Evolutionary conservation across 2,329 filamentous ascomycete species (phyloP), one percentile per base, ranked within the genome.

Genomic region (Fusarium abutilonis): DNA sequence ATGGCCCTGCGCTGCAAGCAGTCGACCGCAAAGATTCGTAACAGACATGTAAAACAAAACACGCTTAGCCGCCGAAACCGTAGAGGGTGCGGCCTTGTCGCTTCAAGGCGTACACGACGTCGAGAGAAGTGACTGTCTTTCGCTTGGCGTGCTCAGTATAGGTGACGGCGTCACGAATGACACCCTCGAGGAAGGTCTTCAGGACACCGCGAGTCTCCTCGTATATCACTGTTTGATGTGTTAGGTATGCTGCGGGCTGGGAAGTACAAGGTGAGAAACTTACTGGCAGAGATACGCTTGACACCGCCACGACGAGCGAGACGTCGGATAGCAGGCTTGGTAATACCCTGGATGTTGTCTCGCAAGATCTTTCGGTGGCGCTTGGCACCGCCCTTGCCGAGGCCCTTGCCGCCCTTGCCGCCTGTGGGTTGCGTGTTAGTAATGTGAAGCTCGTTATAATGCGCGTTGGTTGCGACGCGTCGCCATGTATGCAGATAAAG

Each of bases 331-430:
- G 93, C 93, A 74, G 93, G 93, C 91, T 97, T 97, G 77, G 93
- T 97, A 78, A 97, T 97, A 83, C 93, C 93, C 86, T 97, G 93
- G 78, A 97, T 97, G 91, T 97, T 97, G 90, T 97, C 93, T 83
- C 93, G 93, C 80, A 97, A 87, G 86, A 97, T 97, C 91, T 97
- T 97, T 77, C 94, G 89, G 85, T 97, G 93, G 82, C 93, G 93
- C 91, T 97, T 98, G 82, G 94, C 94, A 80, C 93, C 93, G 71
- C 93, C 93, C 89, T 97, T 97, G 80, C 93, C 93, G 82, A 97
- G 92, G 80, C 93, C 93, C 89, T 97, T 97, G 79, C 93, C 93
- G 81, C 93, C 93, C 85, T 96, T 96, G 80, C 92, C 92, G 79
- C 92, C 92, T 95, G 73, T 63, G 72, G 69, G 68, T 64, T 52